Percentiles rank a stretch among this genome's conserved stretches.
These are phyloP conservation scores for Epichloe gansuensis DNA, from an alignment of 2,329 filamentous ascomycete species.

Conservation along the genomic window DNA sequence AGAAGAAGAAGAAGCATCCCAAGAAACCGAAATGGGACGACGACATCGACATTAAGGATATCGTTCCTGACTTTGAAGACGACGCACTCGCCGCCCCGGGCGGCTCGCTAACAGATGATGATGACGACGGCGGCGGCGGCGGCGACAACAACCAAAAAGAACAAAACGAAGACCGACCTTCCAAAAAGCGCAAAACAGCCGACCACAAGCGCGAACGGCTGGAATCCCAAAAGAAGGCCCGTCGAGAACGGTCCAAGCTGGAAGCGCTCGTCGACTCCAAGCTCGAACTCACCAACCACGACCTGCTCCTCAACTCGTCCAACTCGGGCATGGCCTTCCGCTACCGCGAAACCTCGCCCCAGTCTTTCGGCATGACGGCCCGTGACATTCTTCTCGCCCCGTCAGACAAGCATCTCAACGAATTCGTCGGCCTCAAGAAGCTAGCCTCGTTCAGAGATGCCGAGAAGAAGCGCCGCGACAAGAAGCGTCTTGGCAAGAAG, in stretches of 20 bases:
- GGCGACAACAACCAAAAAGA: slow-evolving; percentile 27
- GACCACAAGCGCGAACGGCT: slow-evolving; percentile 46
- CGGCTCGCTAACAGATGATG: slow-evolving; percentile 38
- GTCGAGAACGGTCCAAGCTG: slow-evolving; percentile 68
- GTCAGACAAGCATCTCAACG: slow-evolving; percentile 72
- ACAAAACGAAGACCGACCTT: slow-evolving; percentile 31
- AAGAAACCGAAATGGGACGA: slow-evolving; percentile 75
- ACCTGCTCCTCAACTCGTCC: slow-evolving; percentile 35
- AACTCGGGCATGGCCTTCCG: slow-evolving; percentile 50
- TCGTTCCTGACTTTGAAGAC: slow-evolving; percentile 76
- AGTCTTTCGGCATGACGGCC: slow-evolving; percentile 76
- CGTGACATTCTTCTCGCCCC: slow-evolving; percentile 83
- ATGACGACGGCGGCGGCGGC: slow-evolving; percentile 23
- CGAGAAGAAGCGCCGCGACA: slow-evolving; percentile 80
- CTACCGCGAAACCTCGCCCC: slow-evolving; percentile 88
- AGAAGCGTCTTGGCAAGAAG: slow-evolving; percentile 86
- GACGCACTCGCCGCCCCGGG: slow-evolving; percentile 35
- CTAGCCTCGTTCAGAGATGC: slow-evolving; percentile 77
- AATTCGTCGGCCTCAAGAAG: slow-evolving; percentile 90
- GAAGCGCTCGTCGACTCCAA: slow-evolving; percentile 76
- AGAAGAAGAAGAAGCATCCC: slow-evolving; percentile 30
- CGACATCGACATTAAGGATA: slow-evolving; percentile 92
- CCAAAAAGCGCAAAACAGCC: slow-evolving; percentile 47
- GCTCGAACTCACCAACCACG: slow-evolving; percentile 58
- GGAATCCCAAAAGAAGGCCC: slow-evolving; percentile 55